Evolutionary conservation across 352 stramenopile species (phyloP), one percentile per base, ranked within the genome.

Genomic region (Phytophthora cactorum): DNA sequence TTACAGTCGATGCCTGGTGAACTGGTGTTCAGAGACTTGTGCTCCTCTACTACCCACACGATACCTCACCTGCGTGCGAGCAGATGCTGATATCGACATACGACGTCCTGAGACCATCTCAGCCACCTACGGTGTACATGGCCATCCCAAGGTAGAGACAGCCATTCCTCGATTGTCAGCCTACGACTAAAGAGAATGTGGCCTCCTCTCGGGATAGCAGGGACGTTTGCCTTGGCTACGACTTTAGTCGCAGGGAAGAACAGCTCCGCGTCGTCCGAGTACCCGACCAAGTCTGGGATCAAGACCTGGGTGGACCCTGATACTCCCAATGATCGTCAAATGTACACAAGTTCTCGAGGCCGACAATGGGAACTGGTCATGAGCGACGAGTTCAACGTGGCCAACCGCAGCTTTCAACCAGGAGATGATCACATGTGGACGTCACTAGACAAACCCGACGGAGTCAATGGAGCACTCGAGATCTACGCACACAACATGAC

Each of bases 371-470:
- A 91, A 9, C 68, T 97, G 0, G 79, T 96, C 43, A 98, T 98
- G 89, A 98, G 90, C 36, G 96, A 98, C 77, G 96, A 98, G 70
- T 98, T 98, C 70, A 91, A 98, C 70, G 78, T 83, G 49, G 79
- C 91, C 1, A 84, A 88, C 39, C 84, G 97, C 17, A 87, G 66
- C 29, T 98, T 99, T 71, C 56, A 72, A 29, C 94, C 98, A 29
- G 97, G 96, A 4, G 68, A 86, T n/a, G 96, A 99, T 78, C 94
- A 97, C 43, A 74, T 95, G 45, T 99, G 97, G 97, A 98, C 94
- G 2, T 93, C 95, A 0, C 79, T 98, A 10, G 81, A 98, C 41
- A 97, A 97, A 60, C 97, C 98, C 41, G 94, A 98, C 70, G 92
- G 93, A 58, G 94, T 91, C 7, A 94, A 95, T 46, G 84, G 80